Base-by-base conservation (phyloP, 2,329 filamentous ascomycete genomes). In the Xenoacremonium recifei region DNA sequence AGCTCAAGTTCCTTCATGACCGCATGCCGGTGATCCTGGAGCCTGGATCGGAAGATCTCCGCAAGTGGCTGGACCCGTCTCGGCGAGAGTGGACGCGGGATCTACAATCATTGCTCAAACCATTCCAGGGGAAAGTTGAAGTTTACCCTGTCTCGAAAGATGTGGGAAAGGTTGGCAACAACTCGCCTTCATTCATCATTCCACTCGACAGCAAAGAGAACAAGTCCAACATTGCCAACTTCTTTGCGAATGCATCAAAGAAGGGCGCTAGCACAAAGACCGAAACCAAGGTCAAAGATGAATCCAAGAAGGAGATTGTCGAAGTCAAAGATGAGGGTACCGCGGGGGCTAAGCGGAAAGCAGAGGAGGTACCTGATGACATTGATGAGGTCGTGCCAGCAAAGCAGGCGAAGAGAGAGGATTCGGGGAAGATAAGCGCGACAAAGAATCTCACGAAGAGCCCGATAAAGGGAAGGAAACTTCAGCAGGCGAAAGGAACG, bases 21-120 rank as follows among this genome's bases (percentile, higher is more conserved):
- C 84, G 93, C 13, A 99, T 99, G 93, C 93, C 93, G 0, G 92
- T 96, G 5, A 87, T 97, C 21, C 65, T 99, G 1, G 84, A 96
- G 5, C 82, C 87, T 4, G 82, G 82, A 4, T 89, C 85, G 1
- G 76, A 87, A 2, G 77, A 73, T 10, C 73, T 96, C 58, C 76
- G 71, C 40, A 81, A 64, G 4, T 96, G 90, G 90, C 73, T 97
- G 15, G 87, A 96, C 60, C 89, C 89, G 0, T 68, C 62, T 2
- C 76, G 78, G 15, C 71, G 75, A 17, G 80, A 83, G 45, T 97
- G 93, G 92, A 84, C 79, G 3, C 75, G 73, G 38, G 86, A 93
- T 41, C 70, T 97, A 20, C 90, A 96, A 61, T 72, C 72, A 1
- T 68, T 95, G 1, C 70, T 97, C n/a, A 85, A 80, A 58, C 91